Evolutionary conservation across 2,329 filamentous ascomycete species (phyloP), one percentile per base, ranked within the genome.

Genomic region (Penicillium sp.): DNA sequence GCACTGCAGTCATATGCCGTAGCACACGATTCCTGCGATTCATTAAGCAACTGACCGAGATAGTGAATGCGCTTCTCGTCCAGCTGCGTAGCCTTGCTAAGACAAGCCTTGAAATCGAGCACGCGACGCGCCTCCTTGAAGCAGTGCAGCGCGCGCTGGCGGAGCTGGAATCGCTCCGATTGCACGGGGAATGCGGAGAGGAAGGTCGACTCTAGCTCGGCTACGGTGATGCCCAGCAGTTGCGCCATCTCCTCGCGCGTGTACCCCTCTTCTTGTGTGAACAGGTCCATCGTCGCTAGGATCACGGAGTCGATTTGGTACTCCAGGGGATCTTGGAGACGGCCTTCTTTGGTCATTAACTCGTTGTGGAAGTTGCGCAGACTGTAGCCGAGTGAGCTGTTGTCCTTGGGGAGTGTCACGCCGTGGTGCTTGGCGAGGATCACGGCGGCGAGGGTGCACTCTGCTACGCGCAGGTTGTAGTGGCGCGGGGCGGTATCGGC

Each of bases 381-480:
- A 63, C 88, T 92, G 72, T 90, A 86, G 9, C 90, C 91, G 9
- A 97, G 82, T 0, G 94, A 93, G 4, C 89, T 90, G 5, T 87
- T 86, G 73, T 99, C 94, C 56, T 83, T 77, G 19, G 90, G 87
- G 0, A 97, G 85, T 0, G 84, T 86, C 37, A 89, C 70, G 2
- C 78, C 78, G 60, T 86, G 81, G 41, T 82, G 80, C 66, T 86
- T 86, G 41, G 85, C 82, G 2, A 89, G 75, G 31, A 87, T 82
- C 17, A 84, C 79, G 3, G 94, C 92, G 3, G 94, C 94, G 33
- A 99, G 83, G 54, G 89, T 94, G 78, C 91, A 95, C 77, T 99
- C 94, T 38, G 97, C 94, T 1, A 99, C 94, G 29, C 94, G 89
- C 25, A 99, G 84, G 75, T 99, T 99, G 81, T 97, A 99, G 81